Evolutionary conservation across 2,329 filamentous ascomycete species (phyloP), one percentile per base, ranked within the genome.

Genomic region (Clonostachys byssicola): DNA sequence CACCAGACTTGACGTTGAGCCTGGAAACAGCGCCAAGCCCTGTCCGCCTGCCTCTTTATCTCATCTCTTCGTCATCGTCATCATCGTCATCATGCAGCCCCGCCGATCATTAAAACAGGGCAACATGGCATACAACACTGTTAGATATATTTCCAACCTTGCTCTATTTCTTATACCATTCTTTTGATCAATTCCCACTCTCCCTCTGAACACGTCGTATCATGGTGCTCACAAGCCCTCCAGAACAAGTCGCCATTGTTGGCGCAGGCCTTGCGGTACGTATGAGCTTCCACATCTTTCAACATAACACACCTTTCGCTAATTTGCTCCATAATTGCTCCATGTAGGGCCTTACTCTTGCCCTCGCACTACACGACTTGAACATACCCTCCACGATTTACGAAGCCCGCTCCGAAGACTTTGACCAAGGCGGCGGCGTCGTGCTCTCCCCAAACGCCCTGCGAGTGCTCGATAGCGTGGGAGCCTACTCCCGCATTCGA

Each of bases 371-470:
- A 0, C 71, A 81, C 48, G 63, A 72, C 33, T 66, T 77, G 47
- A 63, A 64, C 39, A 81, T 85, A 40, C 52, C 65, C 6, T 68
- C 63, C 49, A 73, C 63, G 4, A 61, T 83, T 44, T 83, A 80
- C 51, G 80, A 83, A 50, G 64, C 68, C 13, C 69, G 74, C 9
- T 49, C 62, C 1, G 65, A 67, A 0, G 64, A 71, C 2, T 65
- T 72, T 3, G 67, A 74, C 49, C 72, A 73, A 20, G 74, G 75
- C 16, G 80, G 80, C 4, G 78, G 75, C 1, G 65, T 84, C 33
- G 80, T 81, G 73, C 70, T 83, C 3, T 80, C 78, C 0, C 80
- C 80, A 6, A 83, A 83, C 46, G 76, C 78, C 0, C 68, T 84
- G 2, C 67, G 70, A 5, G 65, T 82, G 38, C 67, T 85, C 0